Evolutionary conservation across 164 flowering plant species (phyloP), one percentile per base, ranked within the genome.

Genomic region (Vitis amurensis): DNA sequence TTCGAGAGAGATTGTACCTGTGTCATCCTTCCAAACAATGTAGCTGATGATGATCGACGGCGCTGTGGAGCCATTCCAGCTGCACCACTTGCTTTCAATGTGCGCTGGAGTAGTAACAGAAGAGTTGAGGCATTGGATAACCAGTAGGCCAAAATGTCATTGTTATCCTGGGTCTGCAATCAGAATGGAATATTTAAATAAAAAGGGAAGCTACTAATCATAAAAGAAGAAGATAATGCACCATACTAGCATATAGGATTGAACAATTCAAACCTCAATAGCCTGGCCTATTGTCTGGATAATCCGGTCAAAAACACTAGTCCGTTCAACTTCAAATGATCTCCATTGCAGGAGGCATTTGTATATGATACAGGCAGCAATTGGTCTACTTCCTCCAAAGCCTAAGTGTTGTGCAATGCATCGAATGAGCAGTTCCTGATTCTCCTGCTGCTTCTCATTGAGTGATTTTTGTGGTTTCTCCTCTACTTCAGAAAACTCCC

Each of bases 331-430:
- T 83, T 96, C 99, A 83, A 96, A 96, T 31, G 98, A 96, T 81
- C 98, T 82, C 99, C 99, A 96, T 12, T 93, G 99, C 63, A 96
- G 77, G 71, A 96, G 97, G 83, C 97, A 96, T 77, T 96, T 96
- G 79, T 92, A 96, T 53, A 92, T 93, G 59, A 92, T 85, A 72
- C 99, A 96, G 49, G 99, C 99, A 73, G 98, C 97, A 67, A 92
- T 82, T 1, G 99, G 99, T 77, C 94, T 87, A 78, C 79, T 88
- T 61, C 88, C 93, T 19, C 94, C 52, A 75, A 93, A 96, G 53
- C 98, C 99, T 50, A 93, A 79, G 79, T 87, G 92, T 71, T 96
- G 93, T 37, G 92, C 83, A 62, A 93, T 90, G 68, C 97, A 91
- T 70, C 91, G 76, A 37, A 91, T 83, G 58, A 91, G 91, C 81